Base-by-base conservation (phyloP, 2,329 filamentous ascomycete species). In the Aureobasidium leucospermi region DNA sequence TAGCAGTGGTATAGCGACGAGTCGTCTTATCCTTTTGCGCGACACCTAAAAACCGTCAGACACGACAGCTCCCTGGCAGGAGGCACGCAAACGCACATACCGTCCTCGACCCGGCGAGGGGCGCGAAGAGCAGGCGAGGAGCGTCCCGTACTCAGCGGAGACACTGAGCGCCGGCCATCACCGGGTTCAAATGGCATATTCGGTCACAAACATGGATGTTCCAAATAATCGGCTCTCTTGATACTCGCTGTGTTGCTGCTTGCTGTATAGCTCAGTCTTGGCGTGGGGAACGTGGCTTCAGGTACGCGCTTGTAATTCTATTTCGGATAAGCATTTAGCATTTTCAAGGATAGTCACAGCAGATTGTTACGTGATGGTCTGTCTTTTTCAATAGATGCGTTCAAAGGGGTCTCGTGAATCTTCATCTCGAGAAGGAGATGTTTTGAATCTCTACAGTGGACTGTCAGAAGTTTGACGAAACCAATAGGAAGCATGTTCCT, bases 1-100 rank as follows among this genome's bases (percentile, higher is more conserved):
- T 86, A 61, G 85, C 88, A 51, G 87, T 84, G 46, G 91, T 90
- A 83, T 97, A 99, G 73, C 92, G 88, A 65, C 92, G 90, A 71
- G 90, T 93, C 62, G 74, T 77, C 66, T 86, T 87, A 69, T 87
- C 83, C 31, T 59, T 48, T 36, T 53, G 52, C 19, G 47, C 58
- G 15, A 47, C 31, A 36, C 29, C 59, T 60, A 15, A 10, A 19
- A 11, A n/a, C 13, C 6, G 49, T 60, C 49, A 60, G 59, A 41
- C 32, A 36, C 28, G 16, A 56, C 16, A 15, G 53, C 32, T 49
- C 38, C 0, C 10, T 3, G 13, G 6, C 28, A 19, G 31, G 41
- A 53, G 31, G 23, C 59, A 52, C 36, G 34, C 45, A 58, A 58
- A 70, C 67, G 63, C 65, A 71, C 83, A 71, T 81, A 95, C 90